Evolutionary conservation across 805 yeast genomes (phyloP), one percentile per base, ranked within the genome.

Genomic region (Metschnikowia gelsemii): DNA sequence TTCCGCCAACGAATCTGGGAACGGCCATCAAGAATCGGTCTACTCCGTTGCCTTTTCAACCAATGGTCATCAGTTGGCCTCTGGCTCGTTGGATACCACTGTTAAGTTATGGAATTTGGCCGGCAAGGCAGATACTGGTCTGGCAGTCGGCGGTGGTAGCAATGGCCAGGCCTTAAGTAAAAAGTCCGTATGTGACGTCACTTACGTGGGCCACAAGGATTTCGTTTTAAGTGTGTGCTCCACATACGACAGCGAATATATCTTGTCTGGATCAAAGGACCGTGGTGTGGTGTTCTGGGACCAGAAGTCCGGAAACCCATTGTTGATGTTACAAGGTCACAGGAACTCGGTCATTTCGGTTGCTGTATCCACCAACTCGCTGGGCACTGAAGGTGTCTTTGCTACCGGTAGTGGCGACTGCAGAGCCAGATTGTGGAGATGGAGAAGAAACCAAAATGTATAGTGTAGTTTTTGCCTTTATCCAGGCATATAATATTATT

Each of bases 401-500:
- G 98, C 98, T 41, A 90, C 98, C 11, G 98, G 98, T 43, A 78
- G 88, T 66, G 99, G 98, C 63, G 98, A 91, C 68, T 91, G 96
- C 66, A 87, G 90, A 62, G 98, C 98, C 29, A 80, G 96, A 66
- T 86, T 91, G 59, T 91, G 99, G 99, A 79, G 84, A 63, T 88
- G 88, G 84, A 80, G 79, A 54, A 75, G 72, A 57, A 66, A 65
- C 51, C 59, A 49, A 52, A 31, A 28, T 35, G 32, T 35, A 35
- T 27, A 21, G 13, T 21, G 35, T 25, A 20, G 32, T 8, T 12
- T 18, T 12, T 19, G 27, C 30, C 29, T 19, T 32, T 33, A 8
- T 14, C 33, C 17, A 29, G 33, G 40, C 33, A 16, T 2, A 8
- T 14, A 29, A 35, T 19, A 8, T 17, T 17, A 25, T 19, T 26